phyloP scores from a whole-genome alignment of 176 grass and related monocot genomes.

The Eragrostis nindensis region DNA sequence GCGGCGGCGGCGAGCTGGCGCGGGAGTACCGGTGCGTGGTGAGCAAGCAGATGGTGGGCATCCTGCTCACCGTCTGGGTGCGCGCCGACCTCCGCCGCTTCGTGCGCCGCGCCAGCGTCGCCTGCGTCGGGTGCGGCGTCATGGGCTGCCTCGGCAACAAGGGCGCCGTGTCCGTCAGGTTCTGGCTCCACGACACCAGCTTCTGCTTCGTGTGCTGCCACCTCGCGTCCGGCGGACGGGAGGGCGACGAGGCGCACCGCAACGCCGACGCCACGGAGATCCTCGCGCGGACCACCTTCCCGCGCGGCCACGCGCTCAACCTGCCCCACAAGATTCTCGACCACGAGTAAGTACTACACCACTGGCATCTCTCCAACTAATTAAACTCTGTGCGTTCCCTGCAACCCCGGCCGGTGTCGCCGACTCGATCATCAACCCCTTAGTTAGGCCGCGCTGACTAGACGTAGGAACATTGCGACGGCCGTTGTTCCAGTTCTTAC shows the following conservation, averaged over 20 bases:
- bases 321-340: constrained; percentile 61
- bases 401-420: neutral
- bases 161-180: constrained; percentile 64
- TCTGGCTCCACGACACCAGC: constrained; percentile 68
- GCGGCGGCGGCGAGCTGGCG: neutral
- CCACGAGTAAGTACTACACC: constrained; percentile 50
- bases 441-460: too few relatives aligned
- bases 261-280: constrained; percentile 72
- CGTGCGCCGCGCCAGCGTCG: constrained; percentile 70
- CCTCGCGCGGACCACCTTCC: constrained; percentile 61
- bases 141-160: constrained; percentile 98
- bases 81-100: constrained; percentile 68
- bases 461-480: too few relatives aligned
- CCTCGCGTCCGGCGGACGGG: constrained; percentile 67
- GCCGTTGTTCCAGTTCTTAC: too few relatives aligned
- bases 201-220: constrained; percentile 80
- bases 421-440: neutral
- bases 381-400: neutral
- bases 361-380: neutral
- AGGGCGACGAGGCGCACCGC: constrained; percentile 69
- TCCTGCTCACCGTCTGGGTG: constrained; percentile 82
- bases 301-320: constrained; percentile 43
- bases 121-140: constrained; percentile 85
- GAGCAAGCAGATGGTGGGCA: constrained; percentile 99
- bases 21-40: constrained; percentile 70